A percentile compares a stretch with the other conserved stretches of the same genome.
These are phyloP conservation scores for Heritiera fomes DNA, from an alignment of 345 rosid genomes.

Conservation along the genomic window DNA sequence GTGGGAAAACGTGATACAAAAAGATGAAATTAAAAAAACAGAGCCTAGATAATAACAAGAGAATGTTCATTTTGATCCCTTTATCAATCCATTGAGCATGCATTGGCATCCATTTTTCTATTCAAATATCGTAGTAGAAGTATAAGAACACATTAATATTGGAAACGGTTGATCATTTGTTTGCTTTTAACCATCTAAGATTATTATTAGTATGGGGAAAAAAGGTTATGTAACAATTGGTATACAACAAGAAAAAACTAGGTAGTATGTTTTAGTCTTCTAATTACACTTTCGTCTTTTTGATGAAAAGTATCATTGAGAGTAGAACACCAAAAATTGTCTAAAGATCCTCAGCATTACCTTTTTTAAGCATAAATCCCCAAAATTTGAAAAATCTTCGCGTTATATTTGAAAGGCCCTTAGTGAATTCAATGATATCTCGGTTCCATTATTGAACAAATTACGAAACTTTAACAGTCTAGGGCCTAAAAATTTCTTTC, in stretches of 20 bases:
- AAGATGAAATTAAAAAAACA: background rate
- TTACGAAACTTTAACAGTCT: background rate
- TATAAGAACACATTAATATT: too few relatives aligned
- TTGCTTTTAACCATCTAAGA: background rate
- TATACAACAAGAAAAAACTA: too few relatives aligned
- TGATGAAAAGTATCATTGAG: background rate
- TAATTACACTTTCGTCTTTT: background rate
- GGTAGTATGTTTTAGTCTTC: background rate
- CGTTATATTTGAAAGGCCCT: background rate
- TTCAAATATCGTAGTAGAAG: background rate
- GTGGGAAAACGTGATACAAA: background rate
- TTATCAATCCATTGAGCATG: background rate
- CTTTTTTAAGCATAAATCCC: background rate
- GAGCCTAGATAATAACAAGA: background rate
- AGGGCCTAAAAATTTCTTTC: too few relatives aligned
- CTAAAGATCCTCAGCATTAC: background rate
- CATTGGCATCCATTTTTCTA: background rate
- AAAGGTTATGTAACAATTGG: too few relatives aligned
- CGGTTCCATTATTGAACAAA: background rate
- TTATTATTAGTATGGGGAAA: background rate
- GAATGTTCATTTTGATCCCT: background rate
- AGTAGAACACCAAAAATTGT: background rate
- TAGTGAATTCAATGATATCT: background rate
- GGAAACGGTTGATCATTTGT: background rate
- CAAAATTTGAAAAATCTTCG: background rate